Percentiles rank a stretch among this genome's conserved stretches.
phyloP scores from a whole-genome alignment of 1,284 basidiomycete genomes.

The Binderoboletus segoi region DNA sequence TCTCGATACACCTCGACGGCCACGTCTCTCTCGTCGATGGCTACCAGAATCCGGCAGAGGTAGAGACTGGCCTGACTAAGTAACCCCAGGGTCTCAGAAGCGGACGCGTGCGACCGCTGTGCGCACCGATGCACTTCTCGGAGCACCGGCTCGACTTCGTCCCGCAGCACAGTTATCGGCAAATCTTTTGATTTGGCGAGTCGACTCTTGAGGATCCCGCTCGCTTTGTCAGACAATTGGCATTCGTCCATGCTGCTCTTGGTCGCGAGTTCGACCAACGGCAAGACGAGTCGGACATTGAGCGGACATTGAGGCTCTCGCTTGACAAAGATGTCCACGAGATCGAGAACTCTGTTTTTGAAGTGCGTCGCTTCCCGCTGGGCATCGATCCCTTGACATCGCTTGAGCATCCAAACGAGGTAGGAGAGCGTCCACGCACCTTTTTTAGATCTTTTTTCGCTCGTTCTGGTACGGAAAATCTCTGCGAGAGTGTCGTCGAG shows the following conservation, averaged over 20 bases:
- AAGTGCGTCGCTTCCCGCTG: conserved; percentile 89
- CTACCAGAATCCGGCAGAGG: conserved; percentile 62
- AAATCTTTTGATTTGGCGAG: conserved; percentile 77
- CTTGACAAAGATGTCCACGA: conserved; percentile 83
- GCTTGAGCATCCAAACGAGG: conserved; percentile 1
- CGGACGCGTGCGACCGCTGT: conserved; percentile 64
- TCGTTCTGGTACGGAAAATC: conserved; percentile 78
- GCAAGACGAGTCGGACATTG: conserved; percentile 69
- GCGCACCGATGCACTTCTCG: conserved; percentile 76
- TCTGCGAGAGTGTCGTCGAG: conserved; percentile 92
- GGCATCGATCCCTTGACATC: conserved; percentile 53
- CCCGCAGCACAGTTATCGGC: conserved; percentile 40
- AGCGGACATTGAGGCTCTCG: conserved; percentile 73
- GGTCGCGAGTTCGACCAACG: conserved; percentile 76
- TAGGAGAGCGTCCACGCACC: conserved; percentile 43
- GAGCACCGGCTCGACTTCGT: conserved; percentile 53
- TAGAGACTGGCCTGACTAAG: conserved; percentile 77
- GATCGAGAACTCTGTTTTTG: conserved; percentile 93
- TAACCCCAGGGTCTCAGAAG: conserved; percentile 63
- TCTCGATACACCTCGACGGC: conserved; percentile 62
- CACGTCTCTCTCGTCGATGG: conserved; percentile 43
- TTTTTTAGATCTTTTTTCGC: conserved; percentile 64
- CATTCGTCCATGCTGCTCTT: conserved; percentile 73
- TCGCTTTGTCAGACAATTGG: conserved; percentile 85
- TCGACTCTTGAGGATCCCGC: conserved; percentile 74